These are phyloP conservation scores for Cryphonectria carpinicola DNA, from an alignment of 2,329 filamentous ascomycete genomes.

Conservation along the genomic window DNA sequence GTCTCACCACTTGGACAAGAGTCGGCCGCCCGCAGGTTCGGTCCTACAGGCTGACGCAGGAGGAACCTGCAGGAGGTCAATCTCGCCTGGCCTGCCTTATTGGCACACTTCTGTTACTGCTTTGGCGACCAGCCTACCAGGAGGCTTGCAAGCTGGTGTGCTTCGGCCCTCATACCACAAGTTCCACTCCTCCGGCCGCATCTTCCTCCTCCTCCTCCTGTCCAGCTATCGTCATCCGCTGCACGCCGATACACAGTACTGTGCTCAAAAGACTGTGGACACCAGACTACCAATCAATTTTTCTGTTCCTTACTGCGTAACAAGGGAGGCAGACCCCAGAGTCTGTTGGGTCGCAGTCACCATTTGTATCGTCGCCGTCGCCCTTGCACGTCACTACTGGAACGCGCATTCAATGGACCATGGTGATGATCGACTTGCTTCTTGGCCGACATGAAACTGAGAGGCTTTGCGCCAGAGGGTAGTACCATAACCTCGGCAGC, in stretches of 20 bases:
- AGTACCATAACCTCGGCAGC: not conserved
- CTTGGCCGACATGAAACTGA: not conserved
- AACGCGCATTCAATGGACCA: not conserved
- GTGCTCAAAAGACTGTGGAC: not conserved
- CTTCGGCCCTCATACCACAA: slow-evolving; percentile 2
- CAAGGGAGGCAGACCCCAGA: not conserved
- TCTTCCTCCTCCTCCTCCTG: slow-evolving; percentile 1
- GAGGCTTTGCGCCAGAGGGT: not conserved
- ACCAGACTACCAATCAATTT: not conserved
- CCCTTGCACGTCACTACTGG: not conserved
- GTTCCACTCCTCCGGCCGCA: slow-evolving; percentile 3
- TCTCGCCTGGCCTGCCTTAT: slow-evolving; percentile 24
- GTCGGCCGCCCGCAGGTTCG: slow-evolving; percentile 15
- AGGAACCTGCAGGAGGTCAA: slow-evolving; percentile 28
- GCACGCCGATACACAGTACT: not conserved
- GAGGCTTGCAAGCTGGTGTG: slow-evolving; percentile 17
- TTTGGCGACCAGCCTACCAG: slow-evolving; percentile 1
- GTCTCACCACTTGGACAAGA: not conserved
- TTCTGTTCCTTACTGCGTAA: not conserved
- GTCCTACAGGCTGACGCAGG: slow-evolving; percentile 24
- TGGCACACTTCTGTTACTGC: slow-evolving; percentile 3
- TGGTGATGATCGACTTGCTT: not conserved
- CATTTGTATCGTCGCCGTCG: too few relatives aligned
- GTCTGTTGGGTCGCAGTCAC: not conserved
- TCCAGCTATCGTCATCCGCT: not conserved